Conservation (phyloP, 2,329 filamentous ascomycete species). For the Aspergillus aculeatus region DNA sequence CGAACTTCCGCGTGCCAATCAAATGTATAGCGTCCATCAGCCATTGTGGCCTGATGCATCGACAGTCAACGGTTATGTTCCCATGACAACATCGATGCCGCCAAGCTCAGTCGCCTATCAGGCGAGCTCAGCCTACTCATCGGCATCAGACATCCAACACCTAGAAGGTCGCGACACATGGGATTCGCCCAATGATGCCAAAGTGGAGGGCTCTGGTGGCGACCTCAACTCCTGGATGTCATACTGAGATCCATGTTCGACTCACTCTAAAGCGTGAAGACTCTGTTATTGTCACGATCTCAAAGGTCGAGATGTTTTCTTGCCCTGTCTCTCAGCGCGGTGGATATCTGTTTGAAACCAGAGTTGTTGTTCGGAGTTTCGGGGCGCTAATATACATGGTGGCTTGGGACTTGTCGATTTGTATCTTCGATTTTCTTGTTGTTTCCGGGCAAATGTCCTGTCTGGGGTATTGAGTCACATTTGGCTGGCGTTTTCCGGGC, state of each 20-base stretch:
- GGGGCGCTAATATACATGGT: background rate
- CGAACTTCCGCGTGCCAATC: slow-evolving; percentile 12
- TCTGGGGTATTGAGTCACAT: background rate
- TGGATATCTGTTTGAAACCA: slow-evolving; percentile 2
- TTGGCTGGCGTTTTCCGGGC: background rate
- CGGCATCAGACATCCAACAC: slow-evolving; percentile 31
- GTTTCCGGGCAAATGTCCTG: background rate
- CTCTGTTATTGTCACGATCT: slow-evolving; percentile 9
- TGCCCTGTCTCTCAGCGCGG: slow-evolving; percentile 4
- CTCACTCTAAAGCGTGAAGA: slow-evolving; percentile 12
- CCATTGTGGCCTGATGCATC: slow-evolving; percentile 27
- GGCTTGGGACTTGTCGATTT: background rate
- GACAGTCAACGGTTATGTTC: slow-evolving; percentile 20
- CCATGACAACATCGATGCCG: slow-evolving; percentile 16
- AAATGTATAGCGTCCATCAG: slow-evolving; percentile 18
- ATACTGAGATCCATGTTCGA: slow-evolving; percentile 11
- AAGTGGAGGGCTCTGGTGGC: slow-evolving; percentile 40
- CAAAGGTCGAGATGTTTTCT: background rate
- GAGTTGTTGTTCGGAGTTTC: background rate
- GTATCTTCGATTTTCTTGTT: background rate
- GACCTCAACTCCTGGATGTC: slow-evolving; percentile 48
- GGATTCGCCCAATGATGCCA: slow-evolving; percentile 38
- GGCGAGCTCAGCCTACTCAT: slow-evolving; percentile 21
- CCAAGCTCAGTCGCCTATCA: slow-evolving; percentile 15
- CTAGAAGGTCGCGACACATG: slow-evolving; percentile 36